Percentiles rank a stretch among this genome's conserved stretches.
phyloP scores from a whole-genome alignment of 805 yeast species.

The Wickerhamiella kazuoi region DNA sequence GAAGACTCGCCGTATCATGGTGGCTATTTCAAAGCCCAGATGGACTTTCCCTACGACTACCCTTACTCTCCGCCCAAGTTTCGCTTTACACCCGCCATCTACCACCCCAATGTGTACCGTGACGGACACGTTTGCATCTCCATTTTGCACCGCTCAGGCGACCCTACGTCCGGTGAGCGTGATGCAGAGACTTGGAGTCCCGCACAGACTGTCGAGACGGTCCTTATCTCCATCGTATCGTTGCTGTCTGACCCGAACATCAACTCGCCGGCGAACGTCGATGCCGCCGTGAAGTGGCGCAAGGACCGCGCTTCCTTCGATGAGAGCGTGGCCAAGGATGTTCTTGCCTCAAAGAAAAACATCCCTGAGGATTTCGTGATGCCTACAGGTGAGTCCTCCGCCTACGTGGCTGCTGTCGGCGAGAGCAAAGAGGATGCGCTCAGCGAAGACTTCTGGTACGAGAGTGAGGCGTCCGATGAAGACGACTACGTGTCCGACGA shows the following conservation, averaged over 20 bases:
- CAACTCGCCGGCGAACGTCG: conserved; percentile 87
- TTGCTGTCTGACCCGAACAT: conserved; percentile 87
- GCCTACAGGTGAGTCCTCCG: conserved; percentile 47
- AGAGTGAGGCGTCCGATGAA: conserved; percentile 49
- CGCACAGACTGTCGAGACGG: conserved; percentile 73
- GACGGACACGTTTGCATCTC: conserved; percentile 90
- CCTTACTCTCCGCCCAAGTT: conserved; percentile 89
- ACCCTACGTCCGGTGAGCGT: conserved; percentile 76
- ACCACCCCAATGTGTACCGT: conserved; percentile 86
- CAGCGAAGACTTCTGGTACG: conserved; percentile 76
- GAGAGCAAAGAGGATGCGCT: conserved; percentile 33
- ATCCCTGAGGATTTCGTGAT: conserved; percentile 74
- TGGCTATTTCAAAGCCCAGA: conserved; percentile 82
- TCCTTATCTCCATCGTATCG: conserved; percentile 76
- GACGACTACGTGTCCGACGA: conserved; percentile 29
- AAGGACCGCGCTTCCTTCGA: conserved; percentile 62
- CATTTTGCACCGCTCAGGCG: conserved; percentile 81
- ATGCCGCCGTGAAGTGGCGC: conserved; percentile 83
- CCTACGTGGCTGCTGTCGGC: conserved; percentile 29
- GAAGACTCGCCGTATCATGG: conserved; percentile 85
- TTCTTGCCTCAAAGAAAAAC: conserved; percentile 49
- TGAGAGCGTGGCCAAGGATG: conserved; percentile 61
- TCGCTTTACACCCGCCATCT: conserved; percentile 81
- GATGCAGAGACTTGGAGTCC: conserved; percentile 77
- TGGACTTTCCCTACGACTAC: conserved; percentile 81